Conservation (phyloP, 1,284 basidiomycete genomes). For the Rhizoctonia solani region DNA sequence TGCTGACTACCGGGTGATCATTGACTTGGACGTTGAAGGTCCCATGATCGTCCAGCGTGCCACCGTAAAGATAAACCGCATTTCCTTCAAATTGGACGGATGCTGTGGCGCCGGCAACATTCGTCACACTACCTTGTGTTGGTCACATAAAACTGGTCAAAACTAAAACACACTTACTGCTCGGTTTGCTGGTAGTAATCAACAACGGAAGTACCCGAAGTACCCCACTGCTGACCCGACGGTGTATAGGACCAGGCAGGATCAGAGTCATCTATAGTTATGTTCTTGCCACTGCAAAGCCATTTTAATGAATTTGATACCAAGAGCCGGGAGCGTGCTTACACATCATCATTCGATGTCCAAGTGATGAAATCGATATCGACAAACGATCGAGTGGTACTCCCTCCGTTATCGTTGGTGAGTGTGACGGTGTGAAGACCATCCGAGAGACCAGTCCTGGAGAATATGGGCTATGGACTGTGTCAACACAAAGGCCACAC, state of each 20-base stretch:
- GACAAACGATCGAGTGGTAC: neutral
- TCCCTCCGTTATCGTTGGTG: neutral
- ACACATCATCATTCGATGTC: conserved; percentile 27
- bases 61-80: conserved; percentile 14
- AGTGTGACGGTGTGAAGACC: conserved; percentile 1
- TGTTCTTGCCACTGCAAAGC: neutral
- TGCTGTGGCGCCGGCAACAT: neutral
- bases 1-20: neutral
- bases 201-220: neutral
- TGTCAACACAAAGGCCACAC: neutral
- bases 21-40: conserved; percentile 20
- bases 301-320: neutral
- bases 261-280: neutral
- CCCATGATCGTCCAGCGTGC: conserved; percentile 13
- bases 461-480: neutral
- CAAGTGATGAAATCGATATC: conserved; percentile 24
- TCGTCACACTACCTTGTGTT: neutral
- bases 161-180: neutral
- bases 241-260: conserved; percentile 6
- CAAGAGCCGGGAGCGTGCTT: neutral
- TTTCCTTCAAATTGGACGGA: conserved; percentile 11
- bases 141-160: neutral
- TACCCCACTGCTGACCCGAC: neutral
- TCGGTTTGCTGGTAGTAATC: conserved; percentile 6
- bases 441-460: neutral